A percentile compares a stretch with the other conserved stretches of the same genome.
Conservation (phyloP, 495 filamentous ascomycete genomes). For the Sordaria brevicollis region DNA sequence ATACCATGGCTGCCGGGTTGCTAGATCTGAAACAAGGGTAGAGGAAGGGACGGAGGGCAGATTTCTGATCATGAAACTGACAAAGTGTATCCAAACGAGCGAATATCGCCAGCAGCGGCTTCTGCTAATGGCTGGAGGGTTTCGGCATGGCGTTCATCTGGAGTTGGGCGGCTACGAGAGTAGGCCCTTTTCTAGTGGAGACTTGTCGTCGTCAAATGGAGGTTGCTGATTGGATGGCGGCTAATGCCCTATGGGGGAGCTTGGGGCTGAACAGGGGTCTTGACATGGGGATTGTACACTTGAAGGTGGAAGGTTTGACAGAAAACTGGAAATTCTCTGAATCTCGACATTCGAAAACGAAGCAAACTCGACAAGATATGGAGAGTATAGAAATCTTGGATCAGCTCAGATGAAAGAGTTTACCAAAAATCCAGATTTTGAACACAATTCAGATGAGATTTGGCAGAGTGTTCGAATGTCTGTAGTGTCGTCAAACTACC, state of each 20-base stretch:
- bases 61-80: constrained; percentile 34
- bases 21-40: constrained; percentile 36
- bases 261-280: constrained; percentile 2
- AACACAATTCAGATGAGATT: background rate
- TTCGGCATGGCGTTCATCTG: constrained; percentile 41
- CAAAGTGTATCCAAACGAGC: constrained; percentile 38
- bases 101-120: constrained; percentile 25
- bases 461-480: background rate
- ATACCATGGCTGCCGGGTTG: constrained; percentile 6
- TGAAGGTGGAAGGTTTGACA: constrained; percentile 1
- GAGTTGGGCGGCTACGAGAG: constrained; percentile 38
- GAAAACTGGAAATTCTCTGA: background rate
- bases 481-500: background rate
- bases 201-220: constrained; percentile 9
- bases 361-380: background rate
- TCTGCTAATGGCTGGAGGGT: constrained; percentile 36
- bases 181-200: constrained; percentile 14
- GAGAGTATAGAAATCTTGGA: too few species aligned
- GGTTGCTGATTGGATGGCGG: constrained; percentile 27
- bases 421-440: too few species aligned
- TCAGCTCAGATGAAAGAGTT: too few species aligned
- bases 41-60: constrained; percentile 18
- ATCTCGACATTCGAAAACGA: background rate
- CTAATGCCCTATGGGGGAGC: constrained; percentile 19
- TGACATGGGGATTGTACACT: background rate